Base-by-base conservation (phyloP, 306 rosid genomes). In the Trifolium fragiferum region DNA sequence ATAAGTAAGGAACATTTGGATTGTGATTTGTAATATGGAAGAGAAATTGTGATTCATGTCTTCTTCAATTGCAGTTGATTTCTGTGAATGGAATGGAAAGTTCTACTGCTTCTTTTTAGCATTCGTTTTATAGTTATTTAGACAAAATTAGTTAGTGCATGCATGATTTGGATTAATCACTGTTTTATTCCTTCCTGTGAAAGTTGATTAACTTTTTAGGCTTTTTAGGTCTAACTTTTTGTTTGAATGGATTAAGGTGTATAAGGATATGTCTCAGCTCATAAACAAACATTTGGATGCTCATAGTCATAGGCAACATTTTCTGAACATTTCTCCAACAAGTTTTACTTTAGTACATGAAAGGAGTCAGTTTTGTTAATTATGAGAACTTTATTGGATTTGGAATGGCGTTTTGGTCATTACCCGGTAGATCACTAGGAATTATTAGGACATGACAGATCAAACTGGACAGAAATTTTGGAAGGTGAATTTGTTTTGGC, bases 11-110 rank as follows among this genome's bases (percentile, higher is more conserved):
- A 18, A 41, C 5, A 60, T 60, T 57, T 60, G 66, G 41, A 60
- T 30, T 60, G 66, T 19, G 20, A 19, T 53, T 18, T 80, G 75
- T 81, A 50, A 73, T 78, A 30, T 74, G 76, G 76, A 71, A 50
- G 76, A 78, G 76, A 66, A 81, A 74, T 75, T 81, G 69, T 46
- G 73, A 70, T 61, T 78, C 43, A 43, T 71, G 54, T 81, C 32
- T 65, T 78, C 58, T 18, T 55, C 15, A 4, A 54, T 66, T 63
- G 66, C 75, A 68, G 49, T 81, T 81, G 46, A 32, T 78, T 72
- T 75, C 1, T 74, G 78, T 66, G 9, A 70, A 63, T 25, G 21
- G 35, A 59, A 59, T 59, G 41, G 66, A 2, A 57, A 21, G 15
- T 10, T 12, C 11, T 23, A 16, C 10, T 40, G 35, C 37, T 14